Evolutionary conservation across 805 yeast genomes (phyloP), one percentile per base, ranked within the genome.

Genomic region (Lachancea fermentati): DNA sequence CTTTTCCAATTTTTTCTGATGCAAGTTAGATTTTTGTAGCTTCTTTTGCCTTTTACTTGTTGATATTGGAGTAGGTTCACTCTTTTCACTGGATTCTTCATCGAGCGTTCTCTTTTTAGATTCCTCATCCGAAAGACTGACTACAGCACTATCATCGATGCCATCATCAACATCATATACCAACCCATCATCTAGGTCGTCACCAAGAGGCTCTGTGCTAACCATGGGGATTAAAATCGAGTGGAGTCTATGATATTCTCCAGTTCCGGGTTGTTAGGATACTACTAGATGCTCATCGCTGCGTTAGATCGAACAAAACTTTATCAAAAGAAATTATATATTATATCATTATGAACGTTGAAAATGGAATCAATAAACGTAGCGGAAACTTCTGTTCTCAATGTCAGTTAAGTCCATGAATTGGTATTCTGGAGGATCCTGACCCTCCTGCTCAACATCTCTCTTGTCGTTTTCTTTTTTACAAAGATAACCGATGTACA

Each of bases 181-280:
- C 36, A 86, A 65, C 2, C 87, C 91, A 56, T 85, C 95, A 37
- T 85, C 89, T 43, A 86, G 67, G 45, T 82, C 95, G 60, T 87
- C 95, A 12, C 73, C 83, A 32, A 58, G 30, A n/a, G 38, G 14
- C 34, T 33, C 26, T 22, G 7, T 11, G 9, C 7, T 22, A 22
- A 11, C 7, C 26, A 22, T 22, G 7, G 26, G n/a, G n/a, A n/a
- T n/a, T n/a, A n/a, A n/a, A n/a, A n/a, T n/a, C n/a, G n/a, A n/a
- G 28, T 24, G 28, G 12, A 12, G 12, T 24, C 28, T 24, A 8
- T 24, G 28, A 9, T 24, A 8, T 24, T 9, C 28, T 12, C 8
- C 28, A 9, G 8, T 24, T 24, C 28, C 8, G 5, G 7, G 17
- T 19, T 11, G 5, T 33, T 12, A 22, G 12, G 3, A 4, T 4